Conservation (phyloP, 306 rosid genomes). For the Mimosa pudica region DNA sequence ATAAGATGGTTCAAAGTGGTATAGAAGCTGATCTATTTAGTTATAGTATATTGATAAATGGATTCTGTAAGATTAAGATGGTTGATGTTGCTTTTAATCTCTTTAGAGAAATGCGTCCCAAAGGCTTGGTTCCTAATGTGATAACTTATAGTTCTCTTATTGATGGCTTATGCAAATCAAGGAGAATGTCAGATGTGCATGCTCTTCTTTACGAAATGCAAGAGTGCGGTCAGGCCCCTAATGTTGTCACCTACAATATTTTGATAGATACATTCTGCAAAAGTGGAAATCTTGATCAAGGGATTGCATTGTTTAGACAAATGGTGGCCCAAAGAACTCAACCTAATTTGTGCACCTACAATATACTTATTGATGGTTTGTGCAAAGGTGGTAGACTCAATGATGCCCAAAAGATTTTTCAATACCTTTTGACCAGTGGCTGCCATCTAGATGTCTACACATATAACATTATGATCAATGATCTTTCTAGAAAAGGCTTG, state of each 20-base stretch:
- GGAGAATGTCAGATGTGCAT: not conserved
- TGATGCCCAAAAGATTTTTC: not conserved
- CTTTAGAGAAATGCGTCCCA: not conserved
- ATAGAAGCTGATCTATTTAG: not conserved
- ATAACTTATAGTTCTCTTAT: not conserved
- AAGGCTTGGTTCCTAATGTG: not conserved
- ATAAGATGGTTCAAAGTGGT: not conserved
- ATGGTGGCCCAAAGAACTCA: not conserved
- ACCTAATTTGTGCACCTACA: not conserved
- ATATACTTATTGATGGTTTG: not conserved
- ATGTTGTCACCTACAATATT: not conserved
- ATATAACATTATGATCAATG: not conserved
- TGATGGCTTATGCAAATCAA: not conserved
- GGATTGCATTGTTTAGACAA: not conserved
- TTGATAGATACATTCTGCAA: not conserved
- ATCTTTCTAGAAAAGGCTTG: not conserved
- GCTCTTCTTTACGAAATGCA: not conserved
- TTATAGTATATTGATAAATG: not conserved
- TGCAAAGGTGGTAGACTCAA: not conserved
- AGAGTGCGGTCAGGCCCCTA: not conserved
- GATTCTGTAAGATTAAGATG: not conserved
- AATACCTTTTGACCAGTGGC: not conserved
- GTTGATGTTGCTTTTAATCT: not conserved
- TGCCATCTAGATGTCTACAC: not conserved
- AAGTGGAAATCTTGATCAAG: not conserved